Evolutionary conservation across 371 early-diverging fungal genomes (phyloP).

Genomic region (Mortierella sp.): DNA sequence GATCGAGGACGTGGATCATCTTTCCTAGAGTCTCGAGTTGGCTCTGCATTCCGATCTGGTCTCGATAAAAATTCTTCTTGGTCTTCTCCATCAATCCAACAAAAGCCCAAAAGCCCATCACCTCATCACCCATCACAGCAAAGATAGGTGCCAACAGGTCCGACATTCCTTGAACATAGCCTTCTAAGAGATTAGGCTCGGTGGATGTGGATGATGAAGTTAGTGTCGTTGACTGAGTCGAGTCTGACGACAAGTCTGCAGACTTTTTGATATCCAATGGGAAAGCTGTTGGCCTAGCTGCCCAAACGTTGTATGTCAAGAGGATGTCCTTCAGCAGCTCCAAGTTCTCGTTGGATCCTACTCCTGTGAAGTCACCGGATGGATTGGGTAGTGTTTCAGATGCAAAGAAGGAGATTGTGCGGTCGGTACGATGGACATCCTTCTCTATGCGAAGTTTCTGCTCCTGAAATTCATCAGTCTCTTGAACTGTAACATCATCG

Average conservation of each 20-base stretch:
- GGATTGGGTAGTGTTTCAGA: constrained; percentile 74
- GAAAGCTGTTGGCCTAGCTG: constrained; percentile 27
- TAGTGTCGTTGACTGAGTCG: neutral
- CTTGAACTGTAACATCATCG: constrained; percentile 68
- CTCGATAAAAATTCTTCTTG: constrained; percentile 82
- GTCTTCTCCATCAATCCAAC: constrained; percentile 89
- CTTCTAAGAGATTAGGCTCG: constrained; percentile 57
- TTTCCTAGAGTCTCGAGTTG: constrained; percentile 82
- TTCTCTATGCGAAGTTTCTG: constrained; percentile 92
- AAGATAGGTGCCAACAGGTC: constrained; percentile 92
- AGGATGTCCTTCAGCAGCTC: constrained; percentile 90
- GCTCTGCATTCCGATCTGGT: constrained; percentile 92
- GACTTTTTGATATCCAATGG: constrained; percentile 11
- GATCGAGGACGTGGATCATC: constrained; percentile 87
- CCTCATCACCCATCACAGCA: constrained; percentile 90
- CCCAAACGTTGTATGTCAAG: constrained; percentile 86
- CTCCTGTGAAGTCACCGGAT: constrained; percentile 64
- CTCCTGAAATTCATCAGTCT: constrained; percentile 76
- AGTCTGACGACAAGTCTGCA: neutral
- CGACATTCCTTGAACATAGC: constrained; percentile 98
- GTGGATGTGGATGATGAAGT: neutral
- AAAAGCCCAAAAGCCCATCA: constrained; percentile 94
- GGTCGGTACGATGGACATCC: constrained; percentile 95
- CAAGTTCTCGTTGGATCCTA: constrained; percentile 76
- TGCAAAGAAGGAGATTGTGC: constrained; percentile 83